Evolutionary conservation across 352 stramenopile genomes (phyloP), one percentile per base, ranked within the genome.

Genomic region (Phytophthora rubi): DNA sequence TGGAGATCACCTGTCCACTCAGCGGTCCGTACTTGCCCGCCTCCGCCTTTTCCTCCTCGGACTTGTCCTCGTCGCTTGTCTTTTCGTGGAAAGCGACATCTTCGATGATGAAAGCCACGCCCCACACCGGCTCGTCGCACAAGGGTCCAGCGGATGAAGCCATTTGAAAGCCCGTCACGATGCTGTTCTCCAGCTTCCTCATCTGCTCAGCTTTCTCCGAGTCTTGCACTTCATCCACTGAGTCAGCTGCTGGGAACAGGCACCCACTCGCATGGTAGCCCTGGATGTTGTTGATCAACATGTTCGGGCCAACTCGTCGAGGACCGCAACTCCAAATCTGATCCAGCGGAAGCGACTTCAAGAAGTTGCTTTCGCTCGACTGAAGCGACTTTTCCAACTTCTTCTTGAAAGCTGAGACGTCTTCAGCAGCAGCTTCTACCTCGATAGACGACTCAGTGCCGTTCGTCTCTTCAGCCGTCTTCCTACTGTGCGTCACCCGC

Each of bases 41-140:
- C 12, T 79, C 73, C 2, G 48, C 56, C 23, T 74, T 44, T 6
- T 71, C 63, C 7, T 79, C 76, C 4, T 75, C 67, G 0, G 56
- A 60, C 16, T 66, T 67, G n/a, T 65, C 45, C 8, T 81, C 75
- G 1, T 77, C 64, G 26, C 68, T 72, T 16, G 81, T 44, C 12
- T 77, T 80, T 7, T 80, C 76, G 42, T 88, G 72, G 35, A 95
- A 79, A 39, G 80, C 62, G 4, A 98, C 71, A 42, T 93, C 79
- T 49, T 98, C 89, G 18, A 98, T 71, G 37, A 97, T 66, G 49
- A 98, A 97, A 10, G 87, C 85, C 4, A 98, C 89, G 21, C 93
- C 92, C 81, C 90, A 98, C 16, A 98, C 76, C 3, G 91, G 92
- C 68, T 98, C 95, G 32, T 94, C 88, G 51, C 89, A 97, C 23